phyloP scores from a whole-genome alignment of 371 early-diverging fungal genomes.

The Smittium mucronatum region DNA sequence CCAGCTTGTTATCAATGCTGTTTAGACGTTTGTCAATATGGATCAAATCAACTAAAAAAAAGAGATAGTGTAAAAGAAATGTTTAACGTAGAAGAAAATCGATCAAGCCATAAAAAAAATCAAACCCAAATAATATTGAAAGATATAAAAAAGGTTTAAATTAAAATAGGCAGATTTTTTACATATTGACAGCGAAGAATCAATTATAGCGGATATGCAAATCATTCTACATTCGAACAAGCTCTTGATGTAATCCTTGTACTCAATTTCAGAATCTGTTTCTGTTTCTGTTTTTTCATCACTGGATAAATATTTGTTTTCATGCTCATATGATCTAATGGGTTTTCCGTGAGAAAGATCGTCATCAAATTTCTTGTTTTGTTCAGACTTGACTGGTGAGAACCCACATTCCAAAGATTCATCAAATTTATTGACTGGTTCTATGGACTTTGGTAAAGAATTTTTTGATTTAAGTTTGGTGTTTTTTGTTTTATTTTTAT shows the following conservation, averaged over 20 bases:
- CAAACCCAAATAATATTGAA: too few relatives aligned
- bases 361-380: too few relatives aligned
- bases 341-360: too few relatives aligned
- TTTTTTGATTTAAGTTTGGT: too few relatives aligned
- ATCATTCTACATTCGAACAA: slow-evolving; percentile 20
- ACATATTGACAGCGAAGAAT: slow-evolving; percentile 33
- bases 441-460: too few relatives aligned
- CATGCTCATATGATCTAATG: slow-evolving; percentile 26
- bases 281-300: neutral
- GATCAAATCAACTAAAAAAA: slow-evolving; percentile 9
- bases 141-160: neutral
- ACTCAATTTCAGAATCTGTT: neutral
- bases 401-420: too few relatives aligned
- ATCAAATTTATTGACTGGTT: too few relatives aligned
- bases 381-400: too few relatives aligned
- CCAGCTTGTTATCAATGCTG: slow-evolving; percentile 11
- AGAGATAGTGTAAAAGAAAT: too few relatives aligned
- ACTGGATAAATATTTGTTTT: slow-evolving; percentile 33
- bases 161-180: slow-evolving; percentile 26
- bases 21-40: slow-evolving; percentile 8
- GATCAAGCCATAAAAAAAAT: too few relatives aligned
- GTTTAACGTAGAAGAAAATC: too few relatives aligned
- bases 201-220: slow-evolving; percentile 11
- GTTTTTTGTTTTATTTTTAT: too few relatives aligned
- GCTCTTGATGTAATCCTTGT: neutral